Percentiles rank a stretch among this genome's conserved stretches.
These are phyloP conservation scores for Kurtzmaniella quercitrusa DNA, from an alignment of 1,139 yeast species.

Conservation along the genomic window DNA sequence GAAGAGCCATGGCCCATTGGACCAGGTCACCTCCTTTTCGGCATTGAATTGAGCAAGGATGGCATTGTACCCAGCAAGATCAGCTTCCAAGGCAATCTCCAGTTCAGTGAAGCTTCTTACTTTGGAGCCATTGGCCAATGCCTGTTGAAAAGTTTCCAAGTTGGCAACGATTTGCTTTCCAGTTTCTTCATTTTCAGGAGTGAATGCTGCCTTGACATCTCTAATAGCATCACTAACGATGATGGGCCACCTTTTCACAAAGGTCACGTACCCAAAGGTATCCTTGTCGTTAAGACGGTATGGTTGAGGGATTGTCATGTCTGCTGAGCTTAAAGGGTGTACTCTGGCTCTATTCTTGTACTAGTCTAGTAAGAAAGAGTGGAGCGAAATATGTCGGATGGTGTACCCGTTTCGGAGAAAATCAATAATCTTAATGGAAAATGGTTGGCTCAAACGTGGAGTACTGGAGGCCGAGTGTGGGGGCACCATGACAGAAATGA, in stretches of 20 bases:
- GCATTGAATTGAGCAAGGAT: slow-evolving; percentile 27
- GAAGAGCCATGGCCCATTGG: slow-evolving; percentile 87
- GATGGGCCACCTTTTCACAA: slow-evolving; percentile 81
- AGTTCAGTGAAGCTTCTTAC: slow-evolving; percentile 41
- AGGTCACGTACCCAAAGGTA: slow-evolving; percentile 82
- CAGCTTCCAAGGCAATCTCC: slow-evolving; percentile 36
- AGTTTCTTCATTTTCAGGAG: slow-evolving; percentile 17
- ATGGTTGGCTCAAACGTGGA: no score
- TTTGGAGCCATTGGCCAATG: slow-evolving; percentile 33
- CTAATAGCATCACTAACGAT: slow-evolving; percentile 64
- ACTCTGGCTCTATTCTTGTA: no score
- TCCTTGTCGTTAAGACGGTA: slow-evolving; percentile 61
- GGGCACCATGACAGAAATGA: no score
- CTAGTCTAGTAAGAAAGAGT: background rate
- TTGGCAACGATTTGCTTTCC: slow-evolving; percentile 30
- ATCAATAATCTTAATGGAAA: no score
- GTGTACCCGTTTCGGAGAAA: background rate
- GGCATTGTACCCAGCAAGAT: slow-evolving; percentile 50
- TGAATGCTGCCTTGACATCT: slow-evolving; percentile 40
- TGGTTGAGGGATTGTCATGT: slow-evolving; percentile 31
- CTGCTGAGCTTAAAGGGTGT: no score
- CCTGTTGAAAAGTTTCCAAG: slow-evolving; percentile 35
- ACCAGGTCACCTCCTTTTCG: slow-evolving; percentile 54
- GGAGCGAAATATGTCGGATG: background rate
- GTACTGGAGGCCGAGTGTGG: no score